These are phyloP conservation scores for Teratosphaeriaceae sp. DNA, from an alignment of 2,329 filamentous ascomycete species.

Conservation along the genomic window DNA sequence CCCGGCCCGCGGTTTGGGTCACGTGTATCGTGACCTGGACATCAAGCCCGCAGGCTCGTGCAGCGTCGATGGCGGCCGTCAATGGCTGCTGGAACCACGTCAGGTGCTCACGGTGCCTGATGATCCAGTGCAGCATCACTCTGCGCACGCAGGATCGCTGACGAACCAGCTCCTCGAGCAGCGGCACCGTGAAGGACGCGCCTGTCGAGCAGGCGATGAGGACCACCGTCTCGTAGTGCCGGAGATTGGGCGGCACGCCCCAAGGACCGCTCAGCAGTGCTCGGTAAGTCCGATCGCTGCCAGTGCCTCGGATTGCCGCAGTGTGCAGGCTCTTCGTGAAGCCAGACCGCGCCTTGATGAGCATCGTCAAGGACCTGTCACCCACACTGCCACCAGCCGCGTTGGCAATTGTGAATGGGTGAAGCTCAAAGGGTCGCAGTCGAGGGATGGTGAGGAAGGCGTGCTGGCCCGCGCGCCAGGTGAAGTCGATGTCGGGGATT, in stretches of 20 bases:
- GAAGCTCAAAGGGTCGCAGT: conserved; percentile 50
- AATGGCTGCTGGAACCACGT: conserved; percentile 16
- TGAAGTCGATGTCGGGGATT: conserved; percentile 48
- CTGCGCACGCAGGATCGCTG: conserved; percentile 21
- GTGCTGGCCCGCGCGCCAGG: conserved; percentile 58
- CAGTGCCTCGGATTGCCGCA: conserved; percentile 13
- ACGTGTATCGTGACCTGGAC: conserved; percentile 50
- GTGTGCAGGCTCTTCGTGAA: conserved; percentile 22
- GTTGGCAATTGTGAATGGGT: conserved; percentile 55
- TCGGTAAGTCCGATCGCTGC: conserved; percentile 11
- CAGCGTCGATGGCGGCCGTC: conserved; percentile 10
- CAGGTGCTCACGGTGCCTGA: conserved; percentile 19
- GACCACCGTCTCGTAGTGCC: conserved; percentile 55
- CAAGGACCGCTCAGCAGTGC: conserved; percentile 25
- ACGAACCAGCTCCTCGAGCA: conserved; percentile 51
- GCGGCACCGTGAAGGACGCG: conserved; percentile 51
- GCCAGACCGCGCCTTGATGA: conserved; percentile 25
- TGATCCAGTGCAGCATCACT: conserved; percentile 24
- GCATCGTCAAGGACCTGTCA: conserved; percentile 27
- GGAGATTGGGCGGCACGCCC: conserved; percentile 32
- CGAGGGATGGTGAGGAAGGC: conserved; percentile 53
- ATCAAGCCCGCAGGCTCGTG: conserved; percentile 30
- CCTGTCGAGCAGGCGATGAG: conserved; percentile 56
- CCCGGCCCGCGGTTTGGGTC: conserved; percentile 28
- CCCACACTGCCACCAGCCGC: conserved; percentile 30